phyloP scores from a whole-genome alignment of 2,329 filamentous ascomycete species.

The Berkeleyomyces basicola region DNA sequence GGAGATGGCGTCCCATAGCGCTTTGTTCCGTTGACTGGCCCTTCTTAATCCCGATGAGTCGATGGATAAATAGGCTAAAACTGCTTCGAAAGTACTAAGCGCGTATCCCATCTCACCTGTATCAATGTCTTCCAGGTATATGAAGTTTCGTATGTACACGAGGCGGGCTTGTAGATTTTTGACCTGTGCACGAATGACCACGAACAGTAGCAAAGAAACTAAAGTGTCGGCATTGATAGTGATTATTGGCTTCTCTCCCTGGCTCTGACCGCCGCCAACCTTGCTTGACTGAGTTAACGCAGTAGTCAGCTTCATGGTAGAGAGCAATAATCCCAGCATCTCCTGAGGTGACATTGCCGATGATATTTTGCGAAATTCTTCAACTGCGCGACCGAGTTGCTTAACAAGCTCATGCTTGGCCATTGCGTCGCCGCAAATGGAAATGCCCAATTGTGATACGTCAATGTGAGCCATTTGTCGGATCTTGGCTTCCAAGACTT shows the following conservation, averaged over 20 bases:
- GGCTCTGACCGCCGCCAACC: constrained; percentile 22
- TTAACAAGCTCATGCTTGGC: constrained; percentile 70
- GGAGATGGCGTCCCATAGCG: constrained; percentile 72
- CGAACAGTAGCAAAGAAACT: constrained; percentile 76
- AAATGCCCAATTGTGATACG: constrained; percentile 83
- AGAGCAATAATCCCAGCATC: constrained; percentile 68
- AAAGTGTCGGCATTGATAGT: constrained; percentile 73
- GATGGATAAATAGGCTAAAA: constrained; percentile 69
- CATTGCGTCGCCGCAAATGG: constrained; percentile 58
- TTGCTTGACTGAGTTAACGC: constrained; percentile 26
- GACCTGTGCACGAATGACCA: constrained; percentile 81
- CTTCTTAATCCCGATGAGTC: constrained; percentile 69
- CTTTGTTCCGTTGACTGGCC: constrained; percentile 71
- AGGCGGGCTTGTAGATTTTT: constrained; percentile 76
- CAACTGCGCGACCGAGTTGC: constrained; percentile 61
- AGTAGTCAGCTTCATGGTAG: constrained; percentile 71
- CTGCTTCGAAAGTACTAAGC: constrained; percentile 87
- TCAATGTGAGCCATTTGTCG: constrained; percentile 88
- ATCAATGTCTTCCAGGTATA: constrained; percentile 95
- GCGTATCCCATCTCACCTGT: constrained; percentile 93
- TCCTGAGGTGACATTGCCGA: constrained; percentile 67
- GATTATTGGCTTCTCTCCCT: constrained; percentile 35
- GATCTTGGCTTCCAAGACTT: constrained; percentile 77
- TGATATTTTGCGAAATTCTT: constrained; percentile 76
- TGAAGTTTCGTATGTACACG: constrained; percentile 92